Base-by-base conservation (phyloP, 2,329 filamentous ascomycete genomes). In the Apiospora saccharicola region DNA sequence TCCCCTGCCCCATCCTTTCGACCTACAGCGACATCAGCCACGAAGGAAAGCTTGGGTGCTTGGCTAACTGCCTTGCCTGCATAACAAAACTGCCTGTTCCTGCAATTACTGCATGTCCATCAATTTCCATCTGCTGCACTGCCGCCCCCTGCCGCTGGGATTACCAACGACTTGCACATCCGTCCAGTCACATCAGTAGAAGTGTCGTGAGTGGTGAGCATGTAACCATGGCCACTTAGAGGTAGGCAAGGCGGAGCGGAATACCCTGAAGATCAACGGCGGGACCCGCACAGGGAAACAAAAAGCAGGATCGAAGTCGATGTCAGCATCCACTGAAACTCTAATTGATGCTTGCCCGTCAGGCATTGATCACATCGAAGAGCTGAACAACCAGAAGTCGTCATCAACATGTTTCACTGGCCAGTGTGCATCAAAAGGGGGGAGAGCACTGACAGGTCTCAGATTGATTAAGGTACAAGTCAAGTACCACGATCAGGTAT, bases 221-320 rank as follows among this genome's bases (percentile, higher is more conserved):
- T 37, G 16, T 8, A 14, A 34, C 16, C 19, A 34, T 57, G 51
- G 34, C 51, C 51, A 26, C 47, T 19, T 16, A 6, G 26, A 16
- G 26, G 26, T 16, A 57, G 26, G 30, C 53, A 61, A 61, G 53
- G 53, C 53, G 53, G 30, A 41, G 57, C 19, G 57, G 30, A 22
- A 64, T 64, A 64, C 57, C 57, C 57, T 64, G 57, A 41, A 64
- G 57, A 64, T 64, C 57, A 64, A 64, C 57, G 57, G 14, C 49
- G 51, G 51, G 57, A 13, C 57, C 57, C 57, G 57, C 19, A n/a
- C 34, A 41, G 41, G 41, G 34, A 64, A 64, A 41, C 30, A 41
- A 64, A 64, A 64, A 64, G 57, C 57, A 64, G 57, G 57, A 64
- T 64, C 37, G 10, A 41, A 41, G 10, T 41, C 57, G 57, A n/a